phyloP scores from a whole-genome alignment of 495 filamentous ascomycete genomes.

The Penicillium taxi region DNA sequence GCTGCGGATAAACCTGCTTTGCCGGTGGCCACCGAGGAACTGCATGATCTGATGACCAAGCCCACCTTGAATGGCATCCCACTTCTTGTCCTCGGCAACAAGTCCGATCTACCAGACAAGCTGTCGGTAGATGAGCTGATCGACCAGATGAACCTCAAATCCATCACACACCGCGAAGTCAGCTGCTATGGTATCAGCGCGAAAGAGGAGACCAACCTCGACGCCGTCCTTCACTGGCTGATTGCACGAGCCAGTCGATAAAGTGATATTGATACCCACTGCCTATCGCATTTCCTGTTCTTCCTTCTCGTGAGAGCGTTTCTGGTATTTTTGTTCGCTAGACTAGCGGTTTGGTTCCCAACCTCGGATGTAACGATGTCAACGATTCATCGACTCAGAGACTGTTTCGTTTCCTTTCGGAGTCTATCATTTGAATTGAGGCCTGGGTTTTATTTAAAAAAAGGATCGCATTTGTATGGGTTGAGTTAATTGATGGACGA shows the following conservation, averaged over 20 bases:
- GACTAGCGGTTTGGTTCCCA: conserved; percentile 19
- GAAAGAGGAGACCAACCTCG: conserved; percentile 96
- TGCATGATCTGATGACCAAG: conserved; percentile 82
- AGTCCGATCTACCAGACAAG: conserved; percentile 84
- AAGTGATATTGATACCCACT: not conserved
- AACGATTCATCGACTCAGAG: conserved; percentile 11
- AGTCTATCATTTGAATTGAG: too few species aligned
- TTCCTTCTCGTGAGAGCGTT: conserved; percentile 5
- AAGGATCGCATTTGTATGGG: too few species aligned
- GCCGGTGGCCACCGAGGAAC: conserved; percentile 83
- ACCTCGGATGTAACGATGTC: conserved; percentile 18
- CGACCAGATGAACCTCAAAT: conserved; percentile 82
- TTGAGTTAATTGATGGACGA: too few species aligned
- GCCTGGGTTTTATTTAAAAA: too few species aligned
- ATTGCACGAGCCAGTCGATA: conserved; percentile 69
- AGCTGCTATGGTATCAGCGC: conserved; percentile 98
- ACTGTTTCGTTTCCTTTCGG: conserved; percentile 1
- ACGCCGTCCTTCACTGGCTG: conserved; percentile 94
- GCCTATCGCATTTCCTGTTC: not conserved
- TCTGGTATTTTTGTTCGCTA: conserved; percentile 9
- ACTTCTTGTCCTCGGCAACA: conserved; percentile 93
- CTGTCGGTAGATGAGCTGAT: conserved; percentile 91
- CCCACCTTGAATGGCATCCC: conserved; percentile 82
- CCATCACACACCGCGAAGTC: conserved; percentile 85
- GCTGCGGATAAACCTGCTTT: conserved; percentile 74